Evolutionary conservation across 371 early-diverging fungal species (phyloP).

Genomic region (Lichtheimia hyalospora): DNA sequence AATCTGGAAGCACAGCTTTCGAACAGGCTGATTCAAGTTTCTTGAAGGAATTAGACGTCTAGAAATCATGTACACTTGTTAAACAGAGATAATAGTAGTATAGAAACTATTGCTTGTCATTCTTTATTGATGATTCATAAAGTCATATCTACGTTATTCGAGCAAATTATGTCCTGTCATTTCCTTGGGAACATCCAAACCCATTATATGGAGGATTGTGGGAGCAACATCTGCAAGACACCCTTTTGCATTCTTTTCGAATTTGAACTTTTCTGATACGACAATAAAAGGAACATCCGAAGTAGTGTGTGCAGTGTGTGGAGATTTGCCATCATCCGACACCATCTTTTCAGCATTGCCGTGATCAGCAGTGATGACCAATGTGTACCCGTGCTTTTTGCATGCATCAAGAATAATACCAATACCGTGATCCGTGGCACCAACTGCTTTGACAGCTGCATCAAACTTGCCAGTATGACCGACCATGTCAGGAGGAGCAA

Average conservation of each 20-base stretch:
- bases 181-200: conserved; percentile 90
- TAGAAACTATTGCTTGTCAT: no score
- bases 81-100: no score
- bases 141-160: no score
- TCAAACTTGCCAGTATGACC: conserved; percentile 99
- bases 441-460: conserved; percentile 91
- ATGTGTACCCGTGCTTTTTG: conserved; percentile 82
- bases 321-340: conserved; percentile 77
- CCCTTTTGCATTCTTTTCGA: conserved; percentile 57
- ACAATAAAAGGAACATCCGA: conserved; percentile 94
- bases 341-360: conserved; percentile 99
- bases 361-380: conserved; percentile 99
- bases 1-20: conserved; percentile 37
- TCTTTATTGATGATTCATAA: no score
- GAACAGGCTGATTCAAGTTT: conserved; percentile 34
- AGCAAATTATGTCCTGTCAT: conserved; percentile 87
- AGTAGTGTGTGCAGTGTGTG: conserved; percentile 97
- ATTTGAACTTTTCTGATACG: conserved; percentile 56
- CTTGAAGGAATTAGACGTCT: background rate
- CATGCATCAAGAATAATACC: conserved; percentile 93
- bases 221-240: conserved; percentile 99
- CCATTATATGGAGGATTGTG: conserved; percentile 94
- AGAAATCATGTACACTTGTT: background rate
- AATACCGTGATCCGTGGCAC: conserved; percentile 93
- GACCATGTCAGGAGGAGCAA: conserved; percentile 99